A percentile compares a stretch with the other conserved stretches of the same genome.
Conservation (phyloP, 2,329 filamentous ascomycete species). For the Ciborinia camelliae region DNA sequence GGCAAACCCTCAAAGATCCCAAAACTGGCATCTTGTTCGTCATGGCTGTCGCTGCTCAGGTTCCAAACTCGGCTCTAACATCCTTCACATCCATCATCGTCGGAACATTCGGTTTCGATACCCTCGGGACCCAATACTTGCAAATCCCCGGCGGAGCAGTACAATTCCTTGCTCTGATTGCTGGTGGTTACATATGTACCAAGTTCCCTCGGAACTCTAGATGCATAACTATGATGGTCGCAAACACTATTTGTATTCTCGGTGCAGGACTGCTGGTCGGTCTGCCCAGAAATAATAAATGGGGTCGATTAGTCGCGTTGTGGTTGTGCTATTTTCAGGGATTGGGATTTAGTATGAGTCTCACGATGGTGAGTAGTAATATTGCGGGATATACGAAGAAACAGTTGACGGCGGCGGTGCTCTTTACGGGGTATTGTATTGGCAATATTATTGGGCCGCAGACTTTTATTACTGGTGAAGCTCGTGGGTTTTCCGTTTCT, state of each 20-base stretch:
- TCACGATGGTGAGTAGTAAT: conserved; percentile 53
- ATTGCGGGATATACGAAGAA: conserved; percentile 55
- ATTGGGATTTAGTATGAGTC: conserved; percentile 50
- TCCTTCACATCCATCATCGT: conserved; percentile 41
- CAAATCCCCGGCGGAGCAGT: conserved; percentile 59
- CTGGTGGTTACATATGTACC: conserved; percentile 50
- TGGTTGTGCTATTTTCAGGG: conserved; percentile 57
- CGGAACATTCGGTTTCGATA: conserved; percentile 38
- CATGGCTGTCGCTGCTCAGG: conserved; percentile 49
- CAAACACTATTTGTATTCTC: conserved; percentile 53
- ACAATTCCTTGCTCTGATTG: conserved; percentile 51
- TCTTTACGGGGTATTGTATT: conserved; percentile 53
- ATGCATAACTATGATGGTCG: conserved; percentile 54
- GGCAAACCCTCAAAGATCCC: conserved; percentile 49
- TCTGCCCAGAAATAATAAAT: conserved; percentile 49
- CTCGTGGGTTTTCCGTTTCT: conserved; percentile 26
- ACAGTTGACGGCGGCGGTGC: conserved; percentile 47
- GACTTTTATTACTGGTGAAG: conserved; percentile 33
- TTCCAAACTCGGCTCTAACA: conserved; percentile 55
- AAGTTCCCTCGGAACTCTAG: conserved; percentile 49
- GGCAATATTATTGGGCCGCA: conserved; percentile 51
- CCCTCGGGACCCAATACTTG: conserved; percentile 52
- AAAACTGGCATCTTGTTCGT: conserved; percentile 59
- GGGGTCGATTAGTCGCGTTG: conserved; percentile 54
- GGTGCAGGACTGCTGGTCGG: conserved; percentile 51